phyloP scores from a whole-genome alignment of 371 early-diverging fungal species.

The Lichtheimia ramosa region DNA sequence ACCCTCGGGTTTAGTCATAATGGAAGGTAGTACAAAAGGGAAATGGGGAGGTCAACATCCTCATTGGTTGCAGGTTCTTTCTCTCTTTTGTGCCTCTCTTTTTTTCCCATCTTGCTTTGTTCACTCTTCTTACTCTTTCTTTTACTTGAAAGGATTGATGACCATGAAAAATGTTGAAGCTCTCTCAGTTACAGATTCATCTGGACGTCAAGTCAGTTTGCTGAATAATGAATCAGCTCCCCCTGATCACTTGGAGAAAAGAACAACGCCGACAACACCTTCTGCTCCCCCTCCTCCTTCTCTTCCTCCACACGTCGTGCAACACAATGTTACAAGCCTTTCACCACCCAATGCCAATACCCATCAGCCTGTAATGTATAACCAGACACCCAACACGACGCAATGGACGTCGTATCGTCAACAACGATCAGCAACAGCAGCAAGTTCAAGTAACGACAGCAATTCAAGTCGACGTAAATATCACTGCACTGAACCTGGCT shows the following conservation, averaged over 20 bases:
- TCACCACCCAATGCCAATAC: background rate
- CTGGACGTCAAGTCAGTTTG: conserved; percentile 26
- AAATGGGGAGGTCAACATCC: background rate
- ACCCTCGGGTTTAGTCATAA: background rate
- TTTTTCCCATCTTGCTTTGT: conserved; percentile 10
- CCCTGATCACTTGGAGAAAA: conserved; percentile 1
- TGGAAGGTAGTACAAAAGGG: conserved; percentile 1
- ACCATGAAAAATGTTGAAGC: conserved; percentile 1
- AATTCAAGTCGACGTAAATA: conserved; percentile 34
- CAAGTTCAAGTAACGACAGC: background rate
- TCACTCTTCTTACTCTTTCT: conserved; percentile 5
- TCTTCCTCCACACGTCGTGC: conserved; percentile 1
- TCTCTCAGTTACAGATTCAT: conserved; percentile 21
- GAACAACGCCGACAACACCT: background rate
- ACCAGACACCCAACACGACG: background rate
- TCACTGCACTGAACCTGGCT: conserved; percentile 41
- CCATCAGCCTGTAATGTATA: background rate
- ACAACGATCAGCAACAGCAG: background rate
- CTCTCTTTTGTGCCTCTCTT: conserved; percentile 1
- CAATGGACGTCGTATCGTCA: background rate
- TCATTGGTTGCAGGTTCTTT: background rate
- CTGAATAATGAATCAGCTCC: conserved; percentile 9
- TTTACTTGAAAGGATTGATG: background rate
- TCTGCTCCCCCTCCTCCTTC: too few relatives aligned
- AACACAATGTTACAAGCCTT: background rate